Evolutionary conservation across 108 stramenopile genomes (phyloP).

Genomic region (Fistulifera solaris): DNA sequence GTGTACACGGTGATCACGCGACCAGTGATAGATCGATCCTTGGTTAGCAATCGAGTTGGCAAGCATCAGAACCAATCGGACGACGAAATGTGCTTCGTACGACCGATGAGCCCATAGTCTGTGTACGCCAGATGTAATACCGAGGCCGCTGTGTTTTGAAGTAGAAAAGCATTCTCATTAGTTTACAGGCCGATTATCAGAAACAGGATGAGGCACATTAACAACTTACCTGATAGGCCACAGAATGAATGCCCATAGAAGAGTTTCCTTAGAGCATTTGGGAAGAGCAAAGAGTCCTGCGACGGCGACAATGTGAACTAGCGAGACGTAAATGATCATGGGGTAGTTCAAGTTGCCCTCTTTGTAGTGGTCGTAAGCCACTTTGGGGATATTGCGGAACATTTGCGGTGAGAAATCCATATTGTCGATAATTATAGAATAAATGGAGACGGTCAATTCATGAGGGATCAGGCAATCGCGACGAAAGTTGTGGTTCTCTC

Average conservation of each 20-base stretch:
- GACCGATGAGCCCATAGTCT: slow-evolving; percentile 96
- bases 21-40: slow-evolving; percentile 98
- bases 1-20: slow-evolving; percentile 95
- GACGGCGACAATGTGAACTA: slow-evolving; percentile 84
- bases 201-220: background rate
- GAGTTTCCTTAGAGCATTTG: slow-evolving; percentile 64
- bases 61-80: slow-evolving; percentile 90
- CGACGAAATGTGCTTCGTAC: slow-evolving; percentile 80
- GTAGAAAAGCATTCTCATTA: slow-evolving; percentile 3
- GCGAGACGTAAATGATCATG: slow-evolving; percentile 92
- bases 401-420: slow-evolving; percentile 76
- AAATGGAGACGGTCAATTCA: background rate
- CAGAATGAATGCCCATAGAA: slow-evolving; percentile 89
- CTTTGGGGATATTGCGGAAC: slow-evolving; percentile 59
- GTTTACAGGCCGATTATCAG: background rate
- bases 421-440: background rate
- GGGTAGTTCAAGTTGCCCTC: slow-evolving; percentile 95
- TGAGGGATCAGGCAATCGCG: background rate
- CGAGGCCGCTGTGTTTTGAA: slow-evolving; percentile 75
- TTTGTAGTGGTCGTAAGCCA: slow-evolving; percentile 78
- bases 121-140: slow-evolving; percentile 97
- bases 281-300: slow-evolving; percentile 61
- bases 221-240: slow-evolving; percentile 91
- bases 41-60: slow-evolving; percentile 98
- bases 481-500: background rate